Percentiles rank a stretch among this genome's conserved stretches.
Conservation (phyloP, 2,329 filamentous ascomycete genomes). For the Aspergillus persii region DNA sequence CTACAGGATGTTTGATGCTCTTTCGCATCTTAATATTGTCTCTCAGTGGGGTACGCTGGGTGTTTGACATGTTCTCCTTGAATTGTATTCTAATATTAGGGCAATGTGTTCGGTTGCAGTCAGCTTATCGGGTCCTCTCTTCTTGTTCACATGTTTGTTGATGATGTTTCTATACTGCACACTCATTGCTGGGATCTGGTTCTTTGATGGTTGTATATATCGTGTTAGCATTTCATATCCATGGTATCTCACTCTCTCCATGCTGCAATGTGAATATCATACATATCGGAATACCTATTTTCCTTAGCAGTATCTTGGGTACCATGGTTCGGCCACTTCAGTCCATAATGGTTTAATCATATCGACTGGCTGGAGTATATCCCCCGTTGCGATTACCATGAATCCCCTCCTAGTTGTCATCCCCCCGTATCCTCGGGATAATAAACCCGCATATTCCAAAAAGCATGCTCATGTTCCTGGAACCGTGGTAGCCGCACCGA, state of each 20-base stretch:
- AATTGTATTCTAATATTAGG: constrained; percentile 14
- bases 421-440: constrained; percentile 14
- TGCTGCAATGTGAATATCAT: background rate
- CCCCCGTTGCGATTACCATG: background rate
- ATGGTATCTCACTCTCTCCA: background rate
- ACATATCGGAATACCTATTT: background rate
- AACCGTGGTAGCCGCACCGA: constrained; percentile 32
- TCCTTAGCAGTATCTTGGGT: background rate
- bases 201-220: constrained; percentile 9
- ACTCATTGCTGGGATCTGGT: background rate
- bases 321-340: background rate
- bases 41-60: constrained; percentile 2
- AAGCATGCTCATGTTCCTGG: constrained; percentile 33
- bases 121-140: background rate
- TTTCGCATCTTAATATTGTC: constrained; percentile 4
- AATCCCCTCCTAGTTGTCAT: background rate
- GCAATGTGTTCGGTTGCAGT: background rate
- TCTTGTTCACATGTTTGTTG: background rate
- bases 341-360: background rate
- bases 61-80: constrained; percentile 8
- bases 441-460: constrained; percentile 40
- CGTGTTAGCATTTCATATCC: background rate
- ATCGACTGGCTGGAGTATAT: background rate
- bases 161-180: background rate
- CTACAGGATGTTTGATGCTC: constrained; percentile 16